These are phyloP conservation scores for Ascochyta rabiei DNA, from an alignment of 2,329 filamentous ascomycete genomes.

Conservation along the genomic window DNA sequence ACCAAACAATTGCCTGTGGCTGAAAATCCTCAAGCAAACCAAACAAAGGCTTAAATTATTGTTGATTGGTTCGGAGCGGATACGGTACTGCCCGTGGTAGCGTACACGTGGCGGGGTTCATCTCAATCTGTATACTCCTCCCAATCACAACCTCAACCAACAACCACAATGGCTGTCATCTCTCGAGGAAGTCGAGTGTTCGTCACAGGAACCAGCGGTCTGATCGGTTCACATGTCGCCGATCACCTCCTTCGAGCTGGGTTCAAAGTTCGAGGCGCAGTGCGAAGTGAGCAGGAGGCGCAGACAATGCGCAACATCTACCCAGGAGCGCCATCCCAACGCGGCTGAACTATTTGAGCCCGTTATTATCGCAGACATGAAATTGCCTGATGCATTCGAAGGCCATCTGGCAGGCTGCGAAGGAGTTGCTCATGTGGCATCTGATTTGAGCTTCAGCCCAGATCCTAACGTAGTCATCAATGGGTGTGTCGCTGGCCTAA, in stretches of 20 bases:
- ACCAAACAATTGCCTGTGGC: no score
- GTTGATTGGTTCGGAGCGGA: no score
- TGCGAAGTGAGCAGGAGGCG: slow-evolving; percentile 23
- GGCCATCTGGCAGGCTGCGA: slow-evolving; percentile 2
- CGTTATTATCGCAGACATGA: slow-evolving; percentile 1
- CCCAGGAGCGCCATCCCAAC: background rate
- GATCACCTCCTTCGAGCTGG: slow-evolving; percentile 38
- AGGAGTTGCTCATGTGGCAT: slow-evolving; percentile 1
- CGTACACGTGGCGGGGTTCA: no score
- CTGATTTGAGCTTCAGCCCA: slow-evolving; percentile 1
- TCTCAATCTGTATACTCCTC: no score
- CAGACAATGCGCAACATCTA: slow-evolving; percentile 2
- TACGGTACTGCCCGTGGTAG: no score
- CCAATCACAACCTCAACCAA: no score
- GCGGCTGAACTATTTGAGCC: background rate
- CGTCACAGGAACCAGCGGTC: slow-evolving; percentile 42
- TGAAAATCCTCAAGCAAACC: no score
- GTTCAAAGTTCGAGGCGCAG: slow-evolving; percentile 41
- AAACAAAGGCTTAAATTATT: no score
- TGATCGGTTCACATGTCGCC: slow-evolving; percentile 40
- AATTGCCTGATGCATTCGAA: background rate
- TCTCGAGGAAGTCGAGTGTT: slow-evolving; percentile 31
- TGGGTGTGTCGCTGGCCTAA: background rate
- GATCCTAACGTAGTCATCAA: slow-evolving; percentile 9
- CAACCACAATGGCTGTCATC: slow-evolving; percentile 4